A percentile compares a stretch with the other conserved stretches of the same genome.
Conservation (phyloP, 164 flowering plant genomes). For the Nymphaea colorata region DNA sequence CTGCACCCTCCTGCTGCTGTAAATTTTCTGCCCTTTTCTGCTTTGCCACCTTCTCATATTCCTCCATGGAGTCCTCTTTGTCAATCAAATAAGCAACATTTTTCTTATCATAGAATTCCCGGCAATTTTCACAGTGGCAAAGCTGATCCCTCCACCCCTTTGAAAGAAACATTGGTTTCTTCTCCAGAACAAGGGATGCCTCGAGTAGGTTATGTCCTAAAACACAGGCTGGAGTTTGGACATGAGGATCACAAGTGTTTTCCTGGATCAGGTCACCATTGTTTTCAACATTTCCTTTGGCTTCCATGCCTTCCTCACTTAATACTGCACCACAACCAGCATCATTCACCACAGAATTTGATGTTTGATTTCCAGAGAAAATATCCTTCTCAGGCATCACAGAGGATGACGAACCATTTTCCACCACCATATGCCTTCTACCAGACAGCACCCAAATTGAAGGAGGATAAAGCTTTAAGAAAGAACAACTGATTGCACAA, state of each 20-base stretch:
- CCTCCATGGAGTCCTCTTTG: constrained; percentile 75
- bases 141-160: constrained; percentile 78
- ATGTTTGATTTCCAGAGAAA: constrained; percentile 3
- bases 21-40: constrained; percentile 79
- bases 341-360: constrained; percentile 6
- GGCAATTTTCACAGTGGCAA: constrained; percentile 63
- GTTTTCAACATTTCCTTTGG: constrained; percentile 24
- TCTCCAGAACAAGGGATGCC: constrained; percentile 20
- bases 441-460: constrained; percentile 28
- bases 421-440: constrained; percentile 9
- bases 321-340: constrained; percentile 13
- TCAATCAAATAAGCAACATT: constrained; percentile 53
- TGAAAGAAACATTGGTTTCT: constrained; percentile 66
- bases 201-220: constrained; percentile 34
- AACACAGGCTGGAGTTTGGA: constrained; percentile 25
- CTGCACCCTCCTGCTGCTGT: constrained; percentile 70
- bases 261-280: constrained; percentile 4
- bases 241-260: constrained; percentile 6
- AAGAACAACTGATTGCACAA: constrained; percentile 55
- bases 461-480: constrained; percentile 60
- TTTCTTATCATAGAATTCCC: constrained; percentile 42
- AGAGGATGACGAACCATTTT: constrained; percentile 18
- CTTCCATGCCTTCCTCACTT: constrained; percentile 7
- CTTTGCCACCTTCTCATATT: constrained; percentile 82
- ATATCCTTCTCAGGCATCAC: constrained; percentile 17